Evolutionary conservation across 1,139 yeast genomes (phyloP), one percentile per base, ranked within the genome.

Genomic region (Blastobotrys illinoisensis): DNA sequence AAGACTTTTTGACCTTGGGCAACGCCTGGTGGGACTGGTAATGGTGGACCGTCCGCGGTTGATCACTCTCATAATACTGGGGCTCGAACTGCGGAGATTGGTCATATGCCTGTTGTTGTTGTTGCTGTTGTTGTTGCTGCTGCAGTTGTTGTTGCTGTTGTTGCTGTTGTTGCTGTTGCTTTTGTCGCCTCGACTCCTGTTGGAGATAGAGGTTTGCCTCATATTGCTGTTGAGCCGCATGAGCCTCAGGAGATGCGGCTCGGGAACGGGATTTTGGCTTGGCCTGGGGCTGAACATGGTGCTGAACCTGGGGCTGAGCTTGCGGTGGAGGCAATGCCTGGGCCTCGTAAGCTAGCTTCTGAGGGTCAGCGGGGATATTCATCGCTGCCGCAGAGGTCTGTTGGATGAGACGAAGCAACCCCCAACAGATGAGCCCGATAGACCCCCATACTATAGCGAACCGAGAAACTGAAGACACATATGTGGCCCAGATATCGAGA

Each of bases 391-490:
- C 52, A 6, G 56, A 53, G 14, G 58, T 56, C 26, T 48, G 32
- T 47, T 56, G 58, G 36, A 63, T 49, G 9, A 62, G 40, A 16
- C 60, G 52, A 47, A 63, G 52, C 14, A 61, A 45, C 5, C 56
- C 60, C 57, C 58, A 60, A 18, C 64, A 59, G 21, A 62, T 58
- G 24, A 58, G 56, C 6, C 57, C 59, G 20, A 64, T 59, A 13
- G 65, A 60, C 7, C 63, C 64, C 65, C 66, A 62, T 44, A 63
- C 60, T 16, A 63, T 57, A 7, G 58, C 47, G 49, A 61, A 60
- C 48, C 64, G 52, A 9, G 63, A 51, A 1, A 55, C 51, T 1
- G 55, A 53, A 1, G 64, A 56, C 14, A 62, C 56, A 46, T 60
- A 58, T 20, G 54, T 52, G 46, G 65, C 67, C 44, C 67, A 61